phyloP scores from a whole-genome alignment of 176 grass and related monocot genomes.

The Lolium rigidum region DNA sequence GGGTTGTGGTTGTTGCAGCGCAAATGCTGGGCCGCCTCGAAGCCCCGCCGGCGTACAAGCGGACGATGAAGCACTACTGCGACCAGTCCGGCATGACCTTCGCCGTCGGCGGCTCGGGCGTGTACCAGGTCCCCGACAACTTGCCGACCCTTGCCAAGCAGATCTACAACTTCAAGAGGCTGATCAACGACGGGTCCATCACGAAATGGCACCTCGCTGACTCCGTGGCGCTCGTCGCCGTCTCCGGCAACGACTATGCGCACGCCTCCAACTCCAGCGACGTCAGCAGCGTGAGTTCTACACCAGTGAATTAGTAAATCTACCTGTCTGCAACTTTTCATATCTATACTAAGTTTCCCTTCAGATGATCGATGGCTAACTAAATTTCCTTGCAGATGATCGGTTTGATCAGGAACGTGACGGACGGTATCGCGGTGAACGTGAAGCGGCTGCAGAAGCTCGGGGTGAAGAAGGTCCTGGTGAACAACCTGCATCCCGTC shows the following conservation, averaged over 20 bases:
- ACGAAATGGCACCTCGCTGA: background rate
- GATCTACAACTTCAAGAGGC: background rate
- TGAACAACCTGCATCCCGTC: slow-evolving; percentile 49
- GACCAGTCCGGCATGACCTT: slow-evolving; percentile 67
- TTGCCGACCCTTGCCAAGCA: slow-evolving; percentile 22
- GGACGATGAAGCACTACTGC: background rate
- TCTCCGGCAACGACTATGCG: slow-evolving; percentile 52
- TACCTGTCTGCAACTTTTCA: background rate
- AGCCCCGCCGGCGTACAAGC: slow-evolving; percentile 24
- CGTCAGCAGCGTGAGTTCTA: background rate
- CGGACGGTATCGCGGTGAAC: background rate
- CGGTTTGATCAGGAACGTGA: slow-evolving; percentile 13
- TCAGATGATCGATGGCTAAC: background rate
- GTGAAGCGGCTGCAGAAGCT: slow-evolving; percentile 38
- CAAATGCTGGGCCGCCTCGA: slow-evolving; percentile 1
- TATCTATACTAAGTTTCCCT: background rate
- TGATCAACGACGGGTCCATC: background rate
- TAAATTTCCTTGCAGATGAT: background rate
- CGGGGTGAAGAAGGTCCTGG: slow-evolving; percentile 44
- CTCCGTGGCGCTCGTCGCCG: slow-evolving; percentile 43
- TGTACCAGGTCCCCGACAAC: slow-evolving; percentile 9
- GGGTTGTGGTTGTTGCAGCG: slow-evolving; percentile 11
- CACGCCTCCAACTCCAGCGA: slow-evolving; percentile 25
- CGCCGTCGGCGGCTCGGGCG: slow-evolving; percentile 57
- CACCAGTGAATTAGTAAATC: background rate